Base-by-base conservation (phyloP, 1,139 yeast genomes). In the Magnusiomyces starmeri region DNA sequence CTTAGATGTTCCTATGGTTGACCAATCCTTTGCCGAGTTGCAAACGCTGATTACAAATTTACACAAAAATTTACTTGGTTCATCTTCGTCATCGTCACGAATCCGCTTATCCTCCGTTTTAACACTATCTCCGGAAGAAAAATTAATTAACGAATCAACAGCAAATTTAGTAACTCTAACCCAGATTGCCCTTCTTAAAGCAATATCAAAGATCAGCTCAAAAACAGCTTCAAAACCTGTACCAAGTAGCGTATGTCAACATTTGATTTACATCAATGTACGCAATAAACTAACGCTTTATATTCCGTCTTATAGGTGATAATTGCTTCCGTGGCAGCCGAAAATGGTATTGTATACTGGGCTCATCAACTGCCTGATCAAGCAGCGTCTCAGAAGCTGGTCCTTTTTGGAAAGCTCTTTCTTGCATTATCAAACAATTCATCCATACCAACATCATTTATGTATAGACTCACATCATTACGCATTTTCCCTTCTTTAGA, bases 401-500 rank as follows among this genome's bases (percentile, higher is more conserved):
- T 27, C 10, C 49, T 57, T 14, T 43, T 59, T 14, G 56, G 55
- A 8, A 56, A 56, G 46, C 51, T 59, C 14, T 41, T 56, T 3
- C 48, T 57, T 43, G 51, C 59, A 41, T 37, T 59, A 24, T 57
- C 60, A 22, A 56, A 57, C 46, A 49, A 54, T 4, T 49, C 56
- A 2, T 50, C 60, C 2, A 34, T 53, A n/a, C 45, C 42, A 9
- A 52, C 57, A 1, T 53, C 59, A 2, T 57, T 57, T 46, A 53
- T 56, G 27, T 54, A 53, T 43, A 46, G 60, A 7, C 34, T 57
- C 2, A 43, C 51, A 9, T 60, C 59, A 18, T 41, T 59, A 2
- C 39, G 47, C 25, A 24, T 57, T 6, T 26, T 56, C 1, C 60
- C 60, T 1, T 22, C 8, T 10, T 43, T 52, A 4, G 59, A 57